These are phyloP conservation scores for Hysterangium stoloniferum DNA, from an alignment of 768 basidiomycete genomes.

Conservation along the genomic window DNA sequence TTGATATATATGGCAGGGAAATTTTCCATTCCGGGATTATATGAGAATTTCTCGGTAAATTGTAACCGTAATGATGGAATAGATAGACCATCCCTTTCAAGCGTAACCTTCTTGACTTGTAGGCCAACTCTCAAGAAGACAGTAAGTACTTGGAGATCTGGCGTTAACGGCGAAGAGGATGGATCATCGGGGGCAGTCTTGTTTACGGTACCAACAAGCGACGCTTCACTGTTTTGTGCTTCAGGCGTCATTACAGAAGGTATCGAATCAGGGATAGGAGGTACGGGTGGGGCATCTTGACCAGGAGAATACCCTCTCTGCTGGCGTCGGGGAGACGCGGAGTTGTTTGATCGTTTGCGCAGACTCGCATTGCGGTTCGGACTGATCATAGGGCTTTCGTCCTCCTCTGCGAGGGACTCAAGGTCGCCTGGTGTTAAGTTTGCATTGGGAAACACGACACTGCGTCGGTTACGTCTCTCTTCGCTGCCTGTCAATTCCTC, in stretches of 20 bases:
- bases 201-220: conserved; percentile 13
- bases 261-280: conserved; percentile 27
- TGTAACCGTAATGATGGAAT: conserved; percentile 73
- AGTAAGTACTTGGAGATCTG: conserved; percentile 33
- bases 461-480: conserved; percentile 44
- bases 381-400: conserved; percentile 42
- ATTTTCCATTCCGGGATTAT: conserved; percentile 86
- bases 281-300: conserved; percentile 23
- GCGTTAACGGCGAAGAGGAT: conserved; percentile 20
- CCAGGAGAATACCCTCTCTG: conserved; percentile 20
- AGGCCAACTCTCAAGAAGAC: conserved; percentile 87
- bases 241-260: conserved; percentile 9
- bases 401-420: conserved; percentile 66
- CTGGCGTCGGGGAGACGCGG: conserved; percentile 4
- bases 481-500: conserved; percentile 23
- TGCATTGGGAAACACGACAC: conserved; percentile 50
- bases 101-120: conserved; percentile 78
- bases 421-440: conserved; percentile 64
- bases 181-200: conserved; percentile 15
- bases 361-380: conserved; percentile 20
- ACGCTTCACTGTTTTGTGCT: neutral
- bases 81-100: conserved; percentile 58
- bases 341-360: conserved; percentile 9
- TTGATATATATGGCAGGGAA: conserved; percentile 95
- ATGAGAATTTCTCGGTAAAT: conserved; percentile 93